phyloP scores from a whole-genome alignment of 1,139 yeast genomes.

The Suhomyces maxii region DNA sequence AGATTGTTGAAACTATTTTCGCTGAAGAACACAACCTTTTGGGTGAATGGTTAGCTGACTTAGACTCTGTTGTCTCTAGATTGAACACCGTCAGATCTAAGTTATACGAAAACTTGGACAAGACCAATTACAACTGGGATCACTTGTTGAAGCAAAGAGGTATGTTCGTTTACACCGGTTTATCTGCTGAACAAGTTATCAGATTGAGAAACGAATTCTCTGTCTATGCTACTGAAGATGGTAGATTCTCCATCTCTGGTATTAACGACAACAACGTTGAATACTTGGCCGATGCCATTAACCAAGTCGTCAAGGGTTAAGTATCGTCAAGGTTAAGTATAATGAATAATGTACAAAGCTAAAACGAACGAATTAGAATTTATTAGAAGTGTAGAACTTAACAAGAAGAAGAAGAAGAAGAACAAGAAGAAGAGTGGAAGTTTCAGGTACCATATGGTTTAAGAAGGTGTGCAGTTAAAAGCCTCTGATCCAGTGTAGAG shows the following conservation, averaged over 20 bases:
- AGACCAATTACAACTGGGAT: slow-evolving; percentile 70
- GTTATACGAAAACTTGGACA: slow-evolving; percentile 57
- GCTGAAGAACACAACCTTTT: slow-evolving; percentile 56
- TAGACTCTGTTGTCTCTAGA: slow-evolving; percentile 70
- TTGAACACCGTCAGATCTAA: slow-evolving; percentile 72
- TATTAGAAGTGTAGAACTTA: not conserved
- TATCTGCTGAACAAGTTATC: slow-evolving; percentile 66
- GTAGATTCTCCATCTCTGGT: slow-evolving; percentile 92
- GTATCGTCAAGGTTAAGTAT: not conserved
- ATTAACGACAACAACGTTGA: slow-evolving; percentile 77
- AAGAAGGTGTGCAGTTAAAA: no score
- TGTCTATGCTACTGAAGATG: slow-evolving; percentile 83
- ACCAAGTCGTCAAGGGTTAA: slow-evolving; percentile 49
- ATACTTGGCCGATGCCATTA: slow-evolving; percentile 75
- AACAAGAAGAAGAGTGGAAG: no score
- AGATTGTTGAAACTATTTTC: slow-evolving; percentile 77
- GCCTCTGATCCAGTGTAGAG: no score
- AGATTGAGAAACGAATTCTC: slow-evolving; percentile 69
- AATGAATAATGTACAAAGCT: not conserved
- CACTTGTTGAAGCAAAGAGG: slow-evolving; percentile 90
- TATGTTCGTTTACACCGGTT: slow-evolving; percentile 93
- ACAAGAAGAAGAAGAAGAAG: no score
- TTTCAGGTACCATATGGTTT: no score
- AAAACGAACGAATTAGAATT: no score
- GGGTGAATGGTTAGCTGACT: slow-evolving; percentile 76